Base-by-base conservation (phyloP, 1,284 basidiomycete species). In the Wolfiporia cocos region DNA sequence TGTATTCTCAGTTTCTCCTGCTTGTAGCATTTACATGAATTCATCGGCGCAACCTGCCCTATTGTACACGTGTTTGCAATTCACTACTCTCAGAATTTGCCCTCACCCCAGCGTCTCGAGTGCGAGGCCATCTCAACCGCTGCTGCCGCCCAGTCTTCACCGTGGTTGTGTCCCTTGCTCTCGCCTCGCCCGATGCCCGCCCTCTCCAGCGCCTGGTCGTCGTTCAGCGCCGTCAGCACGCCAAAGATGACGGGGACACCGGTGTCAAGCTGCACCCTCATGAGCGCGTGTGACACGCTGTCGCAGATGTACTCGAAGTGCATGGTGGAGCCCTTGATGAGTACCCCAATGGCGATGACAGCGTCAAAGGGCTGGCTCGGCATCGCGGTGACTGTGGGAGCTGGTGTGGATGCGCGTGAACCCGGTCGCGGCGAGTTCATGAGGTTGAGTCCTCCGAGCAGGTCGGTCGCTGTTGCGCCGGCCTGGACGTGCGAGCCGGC, bases 261-360 rank as follows among this genome's bases (percentile, higher is more conserved):
- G 2, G 86, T 85, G 64, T 99, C 94, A 53, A 98, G 71, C 61
- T 94, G 92, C 20, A 97, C 78, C 50, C 81, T 79, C 95, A 98
- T 99, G 53, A 99, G 73, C 29, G 86, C 93, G 56, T 95, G 86
- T 34, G 90, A 85, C 46, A 96, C 91, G 43, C 83, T 78, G 54
- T 98, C 93, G 61, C 81, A 91, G 64, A 99, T 99, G 73, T 99
- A 99, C 66, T 97, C 93, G 62, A 96, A 97, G 69, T 97, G 93
- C 91, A 95, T 95, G 12, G 93, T 96, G 3, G 81, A 76, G 44
- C 93, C 95, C 67, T 99, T 99, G 76, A 99, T 97, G 60, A 99
- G 82, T 34, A 94, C 92, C 9, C 95, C 95, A 56, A 99, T 92
- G 30, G 93, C 91, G 59, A 99, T 95, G 50, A 97, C 83, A 10